phyloP scores from a whole-genome alignment of 768 basidiomycete species.

The Mycena haematopus region DNA sequence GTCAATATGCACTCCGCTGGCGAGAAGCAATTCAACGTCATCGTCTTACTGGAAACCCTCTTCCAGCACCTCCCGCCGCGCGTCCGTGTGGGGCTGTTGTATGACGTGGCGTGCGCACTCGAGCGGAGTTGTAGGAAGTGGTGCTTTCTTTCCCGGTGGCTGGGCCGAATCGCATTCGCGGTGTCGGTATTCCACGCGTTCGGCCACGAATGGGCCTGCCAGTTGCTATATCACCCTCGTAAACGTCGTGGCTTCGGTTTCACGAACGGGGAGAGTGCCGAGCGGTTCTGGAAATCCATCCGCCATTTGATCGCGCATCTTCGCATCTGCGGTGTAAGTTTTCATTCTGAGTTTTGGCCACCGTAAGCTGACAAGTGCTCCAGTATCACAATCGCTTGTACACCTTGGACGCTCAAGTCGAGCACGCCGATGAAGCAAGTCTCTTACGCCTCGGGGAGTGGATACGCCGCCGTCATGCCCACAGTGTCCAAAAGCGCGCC shows the following conservation, averaged over 20 bases:
- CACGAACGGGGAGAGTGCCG: constrained; percentile 41
- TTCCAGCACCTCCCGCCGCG: constrained; percentile 34
- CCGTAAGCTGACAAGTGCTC: constrained; percentile 1
- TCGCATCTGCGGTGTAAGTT: constrained; percentile 2
- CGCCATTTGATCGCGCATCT: not conserved
- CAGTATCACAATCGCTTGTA: constrained; percentile 7
- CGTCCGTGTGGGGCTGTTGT: constrained; percentile 28
- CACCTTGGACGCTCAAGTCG: constrained; percentile 35
- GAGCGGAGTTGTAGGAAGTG: constrained; percentile 20
- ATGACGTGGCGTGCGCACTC: constrained; percentile 40
- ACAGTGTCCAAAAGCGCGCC: constrained; percentile 25
- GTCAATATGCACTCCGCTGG: constrained; percentile 42
- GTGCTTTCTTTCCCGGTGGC: constrained; percentile 6
- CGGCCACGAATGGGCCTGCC: constrained; percentile 40
- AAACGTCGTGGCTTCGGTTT: constrained; percentile 36
- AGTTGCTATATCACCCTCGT: constrained; percentile 24
- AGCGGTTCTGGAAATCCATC: constrained; percentile 1
- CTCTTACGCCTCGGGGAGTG: constrained; percentile 31
- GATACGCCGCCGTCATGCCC: constrained; percentile 9
- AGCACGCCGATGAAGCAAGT: constrained; percentile 33
- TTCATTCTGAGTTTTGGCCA: not conserved
- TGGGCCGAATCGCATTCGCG: constrained; percentile 35
- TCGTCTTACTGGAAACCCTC: constrained; percentile 38
- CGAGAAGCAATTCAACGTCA: constrained; percentile 38
- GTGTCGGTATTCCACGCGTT: constrained; percentile 48